These are phyloP conservation scores for Aspergillus sp. DNA, from an alignment of 2,329 filamentous ascomycete species.

Conservation along the genomic window DNA sequence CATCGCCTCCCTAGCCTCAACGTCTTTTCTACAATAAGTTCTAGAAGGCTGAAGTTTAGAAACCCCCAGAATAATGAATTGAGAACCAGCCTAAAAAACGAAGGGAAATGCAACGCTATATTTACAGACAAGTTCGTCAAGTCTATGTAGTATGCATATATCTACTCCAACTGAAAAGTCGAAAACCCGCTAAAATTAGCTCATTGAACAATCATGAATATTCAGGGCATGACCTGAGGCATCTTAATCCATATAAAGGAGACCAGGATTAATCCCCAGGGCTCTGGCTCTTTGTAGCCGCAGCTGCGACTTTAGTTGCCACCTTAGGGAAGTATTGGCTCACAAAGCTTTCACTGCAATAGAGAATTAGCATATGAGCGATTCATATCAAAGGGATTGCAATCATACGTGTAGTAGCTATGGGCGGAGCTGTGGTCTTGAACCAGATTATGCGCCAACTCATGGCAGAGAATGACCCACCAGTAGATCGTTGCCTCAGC, in stretches of 20 bases:
- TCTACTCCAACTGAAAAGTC: not conserved
- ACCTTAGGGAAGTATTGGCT: constrained; percentile 74
- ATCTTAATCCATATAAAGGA: not conserved
- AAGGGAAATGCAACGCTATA: not conserved
- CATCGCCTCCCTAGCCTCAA: not conserved
- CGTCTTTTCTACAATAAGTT: not conserved
- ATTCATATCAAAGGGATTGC: not conserved
- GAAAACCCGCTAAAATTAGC: not conserved
- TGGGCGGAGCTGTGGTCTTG: constrained; percentile 73
- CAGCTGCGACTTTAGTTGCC: constrained; percentile 53
- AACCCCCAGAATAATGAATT: not conserved
- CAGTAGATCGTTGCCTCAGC: constrained; percentile 78
- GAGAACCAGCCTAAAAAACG: not conserved
- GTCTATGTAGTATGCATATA: not conserved
- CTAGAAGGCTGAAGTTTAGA: not conserved
- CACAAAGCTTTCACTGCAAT: constrained; percentile 68
- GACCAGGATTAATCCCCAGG: not conserved
- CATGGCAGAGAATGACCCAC: constrained; percentile 95
- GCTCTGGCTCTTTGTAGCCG: not conserved
- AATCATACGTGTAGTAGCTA: constrained; percentile 67
- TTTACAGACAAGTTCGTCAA: not conserved
- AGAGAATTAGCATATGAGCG: constrained; percentile 1
- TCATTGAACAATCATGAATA: not conserved
- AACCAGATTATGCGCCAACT: constrained; percentile 92
- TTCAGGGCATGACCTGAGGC: not conserved